Percentiles rank a stretch among this genome's conserved stretches.
Conservation (phyloP, 73 alveolate genomes). For the Halteria grandinella region DNA sequence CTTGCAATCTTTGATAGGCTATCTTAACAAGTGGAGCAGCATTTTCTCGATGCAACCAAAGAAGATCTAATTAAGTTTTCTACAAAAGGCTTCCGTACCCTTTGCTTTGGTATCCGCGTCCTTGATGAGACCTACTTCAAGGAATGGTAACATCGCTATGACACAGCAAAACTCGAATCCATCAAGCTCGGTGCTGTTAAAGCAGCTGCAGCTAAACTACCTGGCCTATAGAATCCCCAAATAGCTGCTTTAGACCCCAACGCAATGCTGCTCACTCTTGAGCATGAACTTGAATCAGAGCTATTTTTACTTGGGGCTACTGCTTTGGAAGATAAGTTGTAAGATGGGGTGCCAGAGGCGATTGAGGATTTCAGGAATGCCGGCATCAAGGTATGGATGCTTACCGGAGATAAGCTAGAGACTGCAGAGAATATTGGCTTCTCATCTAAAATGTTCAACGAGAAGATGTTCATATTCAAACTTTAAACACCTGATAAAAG, state of each 20-base stretch:
- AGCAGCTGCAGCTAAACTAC: too few species aligned
- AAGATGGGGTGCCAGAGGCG: slow-evolving; percentile 95
- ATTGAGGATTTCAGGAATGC: slow-evolving; percentile 91
- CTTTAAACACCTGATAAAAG: slow-evolving; percentile 9
- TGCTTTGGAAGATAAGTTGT: slow-evolving; percentile 97
- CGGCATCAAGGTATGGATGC: slow-evolving; percentile 97
- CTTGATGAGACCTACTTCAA: slow-evolving; percentile 71
- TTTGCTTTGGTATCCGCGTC: slow-evolving; percentile 81
- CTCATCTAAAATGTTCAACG: slow-evolving; percentile 83
- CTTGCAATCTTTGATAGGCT: slow-evolving; percentile 63
- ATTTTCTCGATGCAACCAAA: slow-evolving; percentile 65
- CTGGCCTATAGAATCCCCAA: too few species aligned
- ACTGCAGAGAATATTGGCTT: slow-evolving; percentile 96
- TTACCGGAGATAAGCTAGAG: slow-evolving; percentile 97
- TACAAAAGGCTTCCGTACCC: slow-evolving; percentile 88
- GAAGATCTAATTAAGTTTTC: slow-evolving; percentile 78
- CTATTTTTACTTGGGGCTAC: slow-evolving; percentile 88
- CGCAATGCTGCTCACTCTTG: slow-evolving; percentile 16
- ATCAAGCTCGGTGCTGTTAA: slow-evolving; percentile 4
- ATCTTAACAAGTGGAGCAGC: slow-evolving; percentile 45
- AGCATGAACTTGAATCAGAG: slow-evolving; percentile 77
- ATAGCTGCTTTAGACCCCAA: background rate
- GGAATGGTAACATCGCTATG: slow-evolving; percentile 72
- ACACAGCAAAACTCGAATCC: slow-evolving; percentile 64
- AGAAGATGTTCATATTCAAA: slow-evolving; percentile 76